These are phyloP conservation scores for Penicillium cosmopolitanum DNA, from an alignment of 495 filamentous ascomycete species.

Conservation along the genomic window DNA sequence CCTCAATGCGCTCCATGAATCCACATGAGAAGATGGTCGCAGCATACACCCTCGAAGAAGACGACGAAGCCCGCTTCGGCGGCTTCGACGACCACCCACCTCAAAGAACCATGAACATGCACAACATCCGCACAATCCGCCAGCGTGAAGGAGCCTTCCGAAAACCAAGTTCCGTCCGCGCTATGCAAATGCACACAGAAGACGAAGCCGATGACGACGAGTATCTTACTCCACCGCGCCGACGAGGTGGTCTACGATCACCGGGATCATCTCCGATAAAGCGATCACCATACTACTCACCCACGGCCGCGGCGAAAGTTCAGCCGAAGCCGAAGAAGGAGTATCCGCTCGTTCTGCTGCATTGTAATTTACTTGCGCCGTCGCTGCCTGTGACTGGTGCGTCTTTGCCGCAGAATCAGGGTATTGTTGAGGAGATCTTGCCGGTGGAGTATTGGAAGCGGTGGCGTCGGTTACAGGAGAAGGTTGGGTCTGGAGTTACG, in stretches of 20 bases:
- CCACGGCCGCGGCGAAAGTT: constrained; percentile 47
- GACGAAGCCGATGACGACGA: constrained; percentile 47
- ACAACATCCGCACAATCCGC: constrained; percentile 34
- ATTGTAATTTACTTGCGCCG: constrained; percentile 79
- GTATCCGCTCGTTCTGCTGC: constrained; percentile 81
- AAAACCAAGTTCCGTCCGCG: constrained; percentile 74
- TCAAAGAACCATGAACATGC: constrained; percentile 4
- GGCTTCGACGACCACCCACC: constrained; percentile 24
- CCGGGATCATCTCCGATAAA: constrained; percentile 40
- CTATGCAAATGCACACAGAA: constrained; percentile 74
- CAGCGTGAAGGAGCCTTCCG: constrained; percentile 57
- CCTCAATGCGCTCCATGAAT: constrained; percentile 20
- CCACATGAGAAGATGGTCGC: constrained; percentile 24
- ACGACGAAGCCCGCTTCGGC: constrained; percentile 28
- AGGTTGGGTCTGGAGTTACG: constrained; percentile 72
- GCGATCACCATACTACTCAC: constrained; percentile 49
- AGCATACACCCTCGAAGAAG: constrained; percentile 31
- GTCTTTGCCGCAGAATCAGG: constrained; percentile 44
- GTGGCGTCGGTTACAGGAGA: constrained; percentile 76
- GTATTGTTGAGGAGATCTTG: constrained; percentile 59
- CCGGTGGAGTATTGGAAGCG: constrained; percentile 65
- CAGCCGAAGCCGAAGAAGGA: constrained; percentile 60
- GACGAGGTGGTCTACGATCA: constrained; percentile 39
- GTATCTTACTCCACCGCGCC: constrained; percentile 40
- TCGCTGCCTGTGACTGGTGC: constrained; percentile 67